Evolutionary conservation across 306 rosid species (phyloP), one percentile per base, ranked within the genome.

Genomic region (Pueraria montana): DNA sequence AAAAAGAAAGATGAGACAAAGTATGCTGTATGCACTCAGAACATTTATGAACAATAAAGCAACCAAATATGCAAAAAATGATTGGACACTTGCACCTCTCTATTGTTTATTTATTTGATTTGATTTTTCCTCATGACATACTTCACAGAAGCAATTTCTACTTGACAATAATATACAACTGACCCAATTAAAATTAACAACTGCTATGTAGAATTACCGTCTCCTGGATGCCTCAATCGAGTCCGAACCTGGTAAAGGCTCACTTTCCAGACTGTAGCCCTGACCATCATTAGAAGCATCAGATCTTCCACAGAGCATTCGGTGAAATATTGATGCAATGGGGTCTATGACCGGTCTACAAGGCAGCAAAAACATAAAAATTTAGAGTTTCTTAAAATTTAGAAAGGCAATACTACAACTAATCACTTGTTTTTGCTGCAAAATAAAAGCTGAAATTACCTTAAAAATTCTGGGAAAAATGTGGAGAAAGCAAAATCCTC

Each of bases 401-500:
- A 80, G 76, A 70, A n/a, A 71, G 77, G 81, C 42, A 46, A 20
- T 4, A 78, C 12, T 30, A 73, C 27, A 62, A 32, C 34, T 27
- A 65, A 65, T 66, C 26, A 64, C 8, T 55, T 23, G 2, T 21
- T 27, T 72, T 17, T 72, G 7, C 72, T 45, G 32, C 36, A 66
- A 48, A 46, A 23, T 46, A 73, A 34, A 62, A 85, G 38, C 23
- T 49, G 26, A 67, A 42, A 18, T 68, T 84, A 94, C 98, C 97
- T 87, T 50, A 90, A 49, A 63, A 88, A 24, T 32, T 91, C 98
- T 75, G 98, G 98, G 93, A 91, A 93, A 89, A 93, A 91, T 6
- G 98, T 53, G 61, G 94, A 87, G 84, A 93, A 91, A 84, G 98
- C 96, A 91, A 93, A 93, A 84, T 93, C 98, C 77, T 91, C 96